These are phyloP conservation scores for Kernera saxatilis DNA, from an alignment of 345 rosid species.

Conservation along the genomic window DNA sequence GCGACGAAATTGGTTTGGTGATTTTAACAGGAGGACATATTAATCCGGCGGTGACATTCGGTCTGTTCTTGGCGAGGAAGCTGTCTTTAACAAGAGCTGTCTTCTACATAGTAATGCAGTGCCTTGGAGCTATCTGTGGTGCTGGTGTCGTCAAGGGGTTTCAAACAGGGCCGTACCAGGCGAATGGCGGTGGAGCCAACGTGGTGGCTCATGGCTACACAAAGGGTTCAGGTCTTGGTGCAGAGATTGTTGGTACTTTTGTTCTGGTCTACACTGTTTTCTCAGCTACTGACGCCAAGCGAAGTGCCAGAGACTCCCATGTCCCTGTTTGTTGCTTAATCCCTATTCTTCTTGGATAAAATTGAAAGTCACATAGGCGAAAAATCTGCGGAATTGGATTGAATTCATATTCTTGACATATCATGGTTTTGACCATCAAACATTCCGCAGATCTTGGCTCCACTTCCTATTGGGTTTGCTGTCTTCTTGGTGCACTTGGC, in stretches of 20 bases:
- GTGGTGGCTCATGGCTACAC: slow-evolving; percentile 52
- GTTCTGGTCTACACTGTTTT: slow-evolving; percentile 66
- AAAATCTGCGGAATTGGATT: background rate
- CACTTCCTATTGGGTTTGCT: slow-evolving; percentile 69
- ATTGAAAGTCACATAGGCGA: background rate
- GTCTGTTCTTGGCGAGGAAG: slow-evolving; percentile 62
- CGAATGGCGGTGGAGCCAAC: slow-evolving; percentile 57
- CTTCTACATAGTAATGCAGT: slow-evolving; percentile 60
- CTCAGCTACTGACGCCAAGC: slow-evolving; percentile 77
- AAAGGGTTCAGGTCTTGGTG: slow-evolving; percentile 68
- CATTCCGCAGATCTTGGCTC: slow-evolving; percentile 52
- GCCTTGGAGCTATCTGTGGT: slow-evolving; percentile 70
- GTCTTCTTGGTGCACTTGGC: slow-evolving; percentile 74
- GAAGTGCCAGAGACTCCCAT: slow-evolving; percentile 76
- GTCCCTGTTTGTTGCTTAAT: slow-evolving; percentile 48
- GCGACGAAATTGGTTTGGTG: background rate
- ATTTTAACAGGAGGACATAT: slow-evolving; percentile 58
- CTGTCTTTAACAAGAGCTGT: slow-evolving; percentile 60
- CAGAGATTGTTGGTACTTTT: slow-evolving; percentile 67
- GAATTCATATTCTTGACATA: background rate
- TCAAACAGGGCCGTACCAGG: slow-evolving; percentile 28
- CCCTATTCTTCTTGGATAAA: background rate
- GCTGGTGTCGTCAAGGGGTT: slow-evolving; percentile 72
- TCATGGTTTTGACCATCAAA: background rate
- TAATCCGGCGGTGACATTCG: slow-evolving; percentile 69